These are phyloP conservation scores for Glonium stellatum DNA, from an alignment of 495 filamentous ascomycete species.

Conservation along the genomic window DNA sequence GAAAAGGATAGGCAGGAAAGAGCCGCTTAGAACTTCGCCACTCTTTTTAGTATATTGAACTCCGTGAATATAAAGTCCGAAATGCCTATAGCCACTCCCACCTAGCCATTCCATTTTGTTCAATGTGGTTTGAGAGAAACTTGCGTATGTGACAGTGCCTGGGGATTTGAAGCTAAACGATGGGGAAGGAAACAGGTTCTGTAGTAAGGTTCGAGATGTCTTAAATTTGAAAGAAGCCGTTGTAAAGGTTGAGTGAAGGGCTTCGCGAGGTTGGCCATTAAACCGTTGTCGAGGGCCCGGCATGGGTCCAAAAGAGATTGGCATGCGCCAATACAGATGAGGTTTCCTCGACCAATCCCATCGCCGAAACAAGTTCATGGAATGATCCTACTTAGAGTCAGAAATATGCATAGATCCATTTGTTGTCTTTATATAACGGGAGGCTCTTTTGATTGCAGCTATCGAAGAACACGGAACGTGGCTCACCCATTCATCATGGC, in stretches of 20 bases:
- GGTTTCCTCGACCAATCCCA: slow-evolving; percentile 40
- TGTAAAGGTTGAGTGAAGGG: slow-evolving; percentile 40
- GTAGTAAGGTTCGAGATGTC: slow-evolving; percentile 50
- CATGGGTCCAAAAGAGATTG: slow-evolving; percentile 51
- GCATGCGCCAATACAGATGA: slow-evolving; percentile 45
- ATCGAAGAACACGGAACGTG: too few relatives aligned
- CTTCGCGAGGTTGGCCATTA: slow-evolving; percentile 27
- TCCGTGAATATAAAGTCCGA: slow-evolving; percentile 53
- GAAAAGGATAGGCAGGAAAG: slow-evolving; percentile 50
- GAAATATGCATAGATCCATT: too few relatives aligned
- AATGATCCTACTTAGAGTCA: slow-evolving; percentile 36
- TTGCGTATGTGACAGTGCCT: slow-evolving; percentile 46
- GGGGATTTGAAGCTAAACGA: slow-evolving; percentile 40
- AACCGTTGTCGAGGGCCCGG: slow-evolving; percentile 46
- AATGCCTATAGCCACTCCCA: slow-evolving; percentile 48
- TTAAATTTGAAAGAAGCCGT: slow-evolving; percentile 52
- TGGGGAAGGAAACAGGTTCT: slow-evolving; percentile 46
- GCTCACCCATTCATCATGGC: slow-evolving; percentile 47
- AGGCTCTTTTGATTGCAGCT: too few relatives aligned
- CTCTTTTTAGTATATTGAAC: slow-evolving; percentile 48
- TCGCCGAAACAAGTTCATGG: slow-evolving; percentile 44
- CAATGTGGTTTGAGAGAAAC: slow-evolving; percentile 44
- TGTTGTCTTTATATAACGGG: too few relatives aligned
- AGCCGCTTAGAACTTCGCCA: slow-evolving; percentile 42
- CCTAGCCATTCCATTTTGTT: slow-evolving; percentile 50